phyloP scores from a whole-genome alignment of 1,139 yeast genomes.

The Saccharomyces hybrid region DNA sequence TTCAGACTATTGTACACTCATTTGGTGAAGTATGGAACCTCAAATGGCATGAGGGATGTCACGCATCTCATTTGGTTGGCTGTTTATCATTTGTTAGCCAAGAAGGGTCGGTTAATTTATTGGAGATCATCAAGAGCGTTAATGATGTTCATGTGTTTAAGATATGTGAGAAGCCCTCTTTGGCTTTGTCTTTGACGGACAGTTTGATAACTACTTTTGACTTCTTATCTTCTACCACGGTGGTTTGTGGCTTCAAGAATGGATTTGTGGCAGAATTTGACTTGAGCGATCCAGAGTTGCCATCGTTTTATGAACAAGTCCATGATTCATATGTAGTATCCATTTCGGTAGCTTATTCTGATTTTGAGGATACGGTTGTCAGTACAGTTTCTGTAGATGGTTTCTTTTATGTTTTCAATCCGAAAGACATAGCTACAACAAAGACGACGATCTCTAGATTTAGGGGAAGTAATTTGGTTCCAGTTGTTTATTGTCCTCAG shows the following conservation, averaged over 20 bases:
- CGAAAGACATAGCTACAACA: slow-evolving; percentile 36
- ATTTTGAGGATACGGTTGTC: slow-evolving; percentile 36
- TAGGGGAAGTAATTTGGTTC: slow-evolving; percentile 31
- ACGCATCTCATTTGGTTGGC: slow-evolving; percentile 32
- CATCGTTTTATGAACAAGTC: slow-evolving; percentile 43
- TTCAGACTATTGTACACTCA: slow-evolving; percentile 36
- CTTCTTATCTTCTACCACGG: slow-evolving; percentile 42
- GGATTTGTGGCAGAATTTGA: slow-evolving; percentile 65
- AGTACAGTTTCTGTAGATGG: slow-evolving; percentile 46
- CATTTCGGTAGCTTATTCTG: slow-evolving; percentile 38
- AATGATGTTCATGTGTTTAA: slow-evolving; percentile 29
- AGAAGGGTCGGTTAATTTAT: slow-evolving; percentile 54
- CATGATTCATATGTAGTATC: slow-evolving; percentile 47
- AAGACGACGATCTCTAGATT: slow-evolving; percentile 32
- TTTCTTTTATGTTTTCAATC: slow-evolving; percentile 38
- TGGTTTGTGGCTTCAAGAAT: slow-evolving; percentile 56
- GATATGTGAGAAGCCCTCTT: slow-evolving; percentile 26
- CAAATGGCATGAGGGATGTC: slow-evolving; percentile 43
- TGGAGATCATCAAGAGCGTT: slow-evolving; percentile 35
- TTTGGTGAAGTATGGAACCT: slow-evolving; percentile 51
- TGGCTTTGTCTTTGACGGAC: slow-evolving; percentile 24
- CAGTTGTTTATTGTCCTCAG: slow-evolving; percentile 35
- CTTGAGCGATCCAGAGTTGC: slow-evolving; percentile 34
- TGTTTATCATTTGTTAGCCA: slow-evolving; percentile 50
- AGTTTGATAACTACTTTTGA: slow-evolving; percentile 47